Conservation (phyloP, 2,329 filamentous ascomycete genomes). For the Pezicula neosporulosa region DNA sequence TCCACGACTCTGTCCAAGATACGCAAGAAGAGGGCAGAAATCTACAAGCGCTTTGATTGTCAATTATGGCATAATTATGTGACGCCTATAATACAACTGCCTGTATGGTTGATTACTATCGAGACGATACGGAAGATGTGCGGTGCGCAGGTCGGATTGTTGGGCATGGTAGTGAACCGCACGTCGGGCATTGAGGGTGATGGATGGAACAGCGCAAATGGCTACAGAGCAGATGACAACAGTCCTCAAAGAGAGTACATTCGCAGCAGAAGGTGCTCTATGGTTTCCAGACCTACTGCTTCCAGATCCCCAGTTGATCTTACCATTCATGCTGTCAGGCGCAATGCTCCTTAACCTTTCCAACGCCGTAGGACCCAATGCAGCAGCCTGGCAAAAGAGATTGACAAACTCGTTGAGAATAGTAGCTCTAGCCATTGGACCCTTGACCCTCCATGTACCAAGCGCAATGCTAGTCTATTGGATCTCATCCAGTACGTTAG, state of each 20-base stretch:
- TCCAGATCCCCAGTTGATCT: slow-evolving; percentile 45
- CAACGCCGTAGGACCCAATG: slow-evolving; percentile 6
- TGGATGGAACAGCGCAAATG: not conserved
- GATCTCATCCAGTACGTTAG: slow-evolving; percentile 40
- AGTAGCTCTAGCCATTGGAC: slow-evolving; percentile 36
- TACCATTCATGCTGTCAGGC: slow-evolving; percentile 45
- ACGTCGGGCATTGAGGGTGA: slow-evolving; percentile 2
- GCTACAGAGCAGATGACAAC: slow-evolving; percentile 13
- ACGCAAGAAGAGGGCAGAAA: slow-evolving; percentile 18
- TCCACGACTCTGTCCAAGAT: slow-evolving; percentile 16
- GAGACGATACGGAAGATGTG: slow-evolving; percentile 44
- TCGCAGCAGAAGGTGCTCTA: slow-evolving; percentile 53
- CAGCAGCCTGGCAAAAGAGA: slow-evolving; percentile 19
- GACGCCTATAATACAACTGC: slow-evolving; percentile 34
- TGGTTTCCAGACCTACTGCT: slow-evolving; percentile 57
- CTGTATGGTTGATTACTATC: slow-evolving; percentile 42
- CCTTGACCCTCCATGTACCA: slow-evolving; percentile 35
- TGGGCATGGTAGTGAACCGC: slow-evolving; percentile 30
- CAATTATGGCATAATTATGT: slow-evolving; percentile 29
- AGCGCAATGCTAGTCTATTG: slow-evolving; percentile 45
- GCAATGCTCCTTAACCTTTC: slow-evolving; percentile 45
- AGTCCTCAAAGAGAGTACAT: slow-evolving; percentile 23
- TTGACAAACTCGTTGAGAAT: slow-evolving; percentile 29
- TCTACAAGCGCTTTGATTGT: slow-evolving; percentile 33
- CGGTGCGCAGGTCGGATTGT: slow-evolving; percentile 35